A percentile compares a stretch with the other conserved stretches of the same genome.
These are phyloP conservation scores for Planoprotostelium fungivorum DNA, from an alignment of 78 protist genomes.

Conservation along the genomic window DNA sequence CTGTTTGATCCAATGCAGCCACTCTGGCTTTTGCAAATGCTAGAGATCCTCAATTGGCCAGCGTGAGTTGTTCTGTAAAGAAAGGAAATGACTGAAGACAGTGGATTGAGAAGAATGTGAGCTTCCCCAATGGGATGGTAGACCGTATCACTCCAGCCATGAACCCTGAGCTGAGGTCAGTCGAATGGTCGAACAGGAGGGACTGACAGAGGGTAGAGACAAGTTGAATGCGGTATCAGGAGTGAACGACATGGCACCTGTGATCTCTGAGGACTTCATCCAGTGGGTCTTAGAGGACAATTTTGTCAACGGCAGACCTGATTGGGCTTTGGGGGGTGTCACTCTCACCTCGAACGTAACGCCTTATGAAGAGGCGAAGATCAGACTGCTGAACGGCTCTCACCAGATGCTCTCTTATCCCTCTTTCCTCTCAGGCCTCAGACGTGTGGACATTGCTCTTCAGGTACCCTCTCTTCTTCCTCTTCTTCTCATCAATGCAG, in stretches of 20 bases:
- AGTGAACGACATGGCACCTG: constrained; percentile 24
- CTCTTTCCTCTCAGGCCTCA: constrained; percentile 9
- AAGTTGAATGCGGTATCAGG: neutral
- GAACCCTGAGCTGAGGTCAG: constrained; percentile 10
- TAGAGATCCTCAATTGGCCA: constrained; percentile 9
- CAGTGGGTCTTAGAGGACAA: constrained; percentile 26
- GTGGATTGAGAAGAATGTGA: constrained; percentile 16
- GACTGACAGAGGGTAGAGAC: neutral
- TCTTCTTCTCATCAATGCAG: neutral
- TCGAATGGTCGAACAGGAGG: neutral
- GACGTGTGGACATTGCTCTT: constrained; percentile 3
- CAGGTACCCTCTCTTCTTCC: neutral
- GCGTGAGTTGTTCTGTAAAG: neutral
- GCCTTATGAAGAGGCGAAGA: constrained; percentile 27
- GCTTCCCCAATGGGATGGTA: constrained; percentile 21
- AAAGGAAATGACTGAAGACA: too few species aligned
- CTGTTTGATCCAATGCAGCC: too few species aligned
- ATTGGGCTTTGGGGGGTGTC: constrained; percentile 12
- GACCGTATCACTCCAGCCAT: constrained; percentile 22
- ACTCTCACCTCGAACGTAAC: neutral
- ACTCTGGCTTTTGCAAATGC: too few species aligned
- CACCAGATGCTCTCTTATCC: constrained; percentile 1
- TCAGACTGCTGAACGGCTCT: constrained; percentile 5
- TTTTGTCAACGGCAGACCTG: constrained; percentile 18
- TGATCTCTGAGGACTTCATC: constrained; percentile 18